Evolutionary conservation across 192 early-diverging fungal species (phyloP).

Genomic region (Podila horticola): DNA sequence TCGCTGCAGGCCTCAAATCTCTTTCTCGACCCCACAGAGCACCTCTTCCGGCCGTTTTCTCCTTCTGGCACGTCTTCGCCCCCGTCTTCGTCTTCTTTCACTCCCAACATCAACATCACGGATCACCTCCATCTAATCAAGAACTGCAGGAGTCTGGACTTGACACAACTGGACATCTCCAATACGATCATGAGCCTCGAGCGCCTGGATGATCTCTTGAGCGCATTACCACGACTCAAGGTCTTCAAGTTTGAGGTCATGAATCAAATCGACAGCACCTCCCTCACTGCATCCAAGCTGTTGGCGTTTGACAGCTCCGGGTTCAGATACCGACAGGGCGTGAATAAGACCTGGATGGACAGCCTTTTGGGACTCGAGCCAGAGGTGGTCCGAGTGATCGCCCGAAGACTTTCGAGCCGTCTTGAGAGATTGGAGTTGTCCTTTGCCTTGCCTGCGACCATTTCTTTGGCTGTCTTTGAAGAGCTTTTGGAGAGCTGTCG

Average conservation of each 20-base stretch:
- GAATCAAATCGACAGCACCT: constrained; percentile 16
- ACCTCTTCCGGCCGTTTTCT: background rate
- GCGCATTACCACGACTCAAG: constrained; percentile 28
- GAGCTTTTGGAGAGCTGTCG: constrained; percentile 35
- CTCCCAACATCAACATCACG: background rate
- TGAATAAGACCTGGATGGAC: constrained; percentile 17
- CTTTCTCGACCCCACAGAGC: constrained; percentile 12
- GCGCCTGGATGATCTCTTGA: constrained; percentile 27
- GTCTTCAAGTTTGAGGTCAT: constrained; percentile 47
- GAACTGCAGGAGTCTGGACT: constrained; percentile 15
- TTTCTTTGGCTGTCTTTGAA: constrained; percentile 19
- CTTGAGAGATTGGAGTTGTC: constrained; percentile 27
- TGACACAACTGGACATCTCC: constrained; percentile 26
- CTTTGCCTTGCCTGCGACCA: constrained; percentile 19
- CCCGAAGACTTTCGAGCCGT: constrained; percentile 8
- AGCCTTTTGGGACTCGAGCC: constrained; percentile 29
- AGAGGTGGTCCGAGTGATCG: constrained; percentile 35
- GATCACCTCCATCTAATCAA: constrained; percentile 44
- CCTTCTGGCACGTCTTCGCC: background rate
- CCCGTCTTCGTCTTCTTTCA: background rate
- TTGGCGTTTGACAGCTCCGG: background rate
- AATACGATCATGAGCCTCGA: constrained; percentile 46
- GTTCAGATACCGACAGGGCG: background rate
- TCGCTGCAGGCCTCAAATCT: constrained; percentile 24
- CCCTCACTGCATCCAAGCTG: background rate